Percentiles rank a stretch among this genome's conserved stretches.
Conservation (phyloP, 2,329 filamentous ascomycete genomes). For the Penicillium brevicompactum region DNA sequence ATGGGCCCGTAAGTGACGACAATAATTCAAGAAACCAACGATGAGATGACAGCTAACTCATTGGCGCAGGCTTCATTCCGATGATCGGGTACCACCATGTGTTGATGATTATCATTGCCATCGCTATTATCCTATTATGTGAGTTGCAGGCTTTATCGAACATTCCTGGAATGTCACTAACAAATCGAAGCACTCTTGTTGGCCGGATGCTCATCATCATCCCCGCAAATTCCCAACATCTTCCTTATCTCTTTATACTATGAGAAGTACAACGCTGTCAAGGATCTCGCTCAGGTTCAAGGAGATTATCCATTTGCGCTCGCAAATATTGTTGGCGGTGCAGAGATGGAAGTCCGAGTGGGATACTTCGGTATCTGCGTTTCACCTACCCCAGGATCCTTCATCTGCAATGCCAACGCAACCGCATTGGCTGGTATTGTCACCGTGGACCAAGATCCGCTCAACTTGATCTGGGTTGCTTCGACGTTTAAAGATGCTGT, state of each 20-base stretch:
- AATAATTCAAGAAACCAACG: background rate
- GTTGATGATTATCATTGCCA: slow-evolving; percentile 93
- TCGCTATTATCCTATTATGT: slow-evolving; percentile 95
- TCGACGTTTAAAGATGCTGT: slow-evolving; percentile 98
- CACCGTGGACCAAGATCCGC: slow-evolving; percentile 85
- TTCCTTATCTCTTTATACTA: slow-evolving; percentile 99
- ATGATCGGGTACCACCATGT: slow-evolving; percentile 77
- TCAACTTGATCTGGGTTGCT: slow-evolving; percentile 97
- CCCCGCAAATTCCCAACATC: slow-evolving; percentile 90
- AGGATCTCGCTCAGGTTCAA: slow-evolving; percentile 85
- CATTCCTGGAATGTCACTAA: slow-evolving; percentile 21
- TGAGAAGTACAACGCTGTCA: slow-evolving; percentile 77
- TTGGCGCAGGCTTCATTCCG: slow-evolving; percentile 57
- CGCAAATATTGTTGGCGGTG: slow-evolving; percentile 82
- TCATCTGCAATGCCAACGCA: slow-evolving; percentile 96
- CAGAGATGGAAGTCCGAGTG: slow-evolving; percentile 84
- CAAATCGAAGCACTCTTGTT: slow-evolving; percentile 73
- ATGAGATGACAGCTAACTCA: slow-evolving; percentile 10
- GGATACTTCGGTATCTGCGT: slow-evolving; percentile 99
- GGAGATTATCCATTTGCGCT: slow-evolving; percentile 85
- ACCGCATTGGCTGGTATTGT: slow-evolving; percentile 89
- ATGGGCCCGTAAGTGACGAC: slow-evolving; percentile 38
- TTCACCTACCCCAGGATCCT: slow-evolving; percentile 84
- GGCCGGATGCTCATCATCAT: slow-evolving; percentile 95
- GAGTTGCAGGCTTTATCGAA: slow-evolving; percentile 46